Evolutionary conservation across 495 filamentous ascomycete genomes (phyloP), one percentile per base, ranked within the genome.

Genomic region (Sordaria brevicollis): DNA sequence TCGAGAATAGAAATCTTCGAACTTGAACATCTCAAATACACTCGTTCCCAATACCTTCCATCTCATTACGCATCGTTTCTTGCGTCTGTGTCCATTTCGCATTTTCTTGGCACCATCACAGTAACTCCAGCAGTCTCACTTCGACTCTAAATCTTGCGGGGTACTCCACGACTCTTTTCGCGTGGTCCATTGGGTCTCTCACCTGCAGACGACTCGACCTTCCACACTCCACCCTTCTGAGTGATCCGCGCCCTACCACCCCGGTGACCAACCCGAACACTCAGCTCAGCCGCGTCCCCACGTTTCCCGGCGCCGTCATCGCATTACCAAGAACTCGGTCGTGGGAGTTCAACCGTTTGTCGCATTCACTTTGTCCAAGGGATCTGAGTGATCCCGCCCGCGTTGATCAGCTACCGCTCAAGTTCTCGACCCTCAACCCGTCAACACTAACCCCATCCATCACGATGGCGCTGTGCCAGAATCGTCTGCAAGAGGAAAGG

Each of bases 401-500:
- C 49, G 49, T 62, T 62, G 49, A 37, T 69, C 65, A 73, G 35
- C 69, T 69, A 67, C 73, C 65, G 68, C 67, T 72, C 71, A 72
- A 73, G 65, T 69, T 62, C 6, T 4, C 67, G 67, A 13, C 69
- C 6, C 33, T 65, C 2, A 17, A 41, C 65, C 73, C 72, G 43
- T 39, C 70, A 65, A 68, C 65, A 21, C 29, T 65, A n/a, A 34
- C 10, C 29, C 36, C n/a, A 29, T 21, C 39, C 37, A 37, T 65
- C 69, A 73, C 37, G 34, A 97, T 97, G 94, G 90, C 93, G 65
- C 88, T 97, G 33, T 96, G 93, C 78, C 86, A 89, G 76, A 96
- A 95, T 78, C 89, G 94, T 37, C 85, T 98, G 19, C 90, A 92
- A 67, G 94, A 98, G 79, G 94, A 98, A 83, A 86, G 93, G 93